These are phyloP conservation scores for Omphalea diandra DNA, from an alignment of 441 rosid genomes.

Conservation along the genomic window DNA sequence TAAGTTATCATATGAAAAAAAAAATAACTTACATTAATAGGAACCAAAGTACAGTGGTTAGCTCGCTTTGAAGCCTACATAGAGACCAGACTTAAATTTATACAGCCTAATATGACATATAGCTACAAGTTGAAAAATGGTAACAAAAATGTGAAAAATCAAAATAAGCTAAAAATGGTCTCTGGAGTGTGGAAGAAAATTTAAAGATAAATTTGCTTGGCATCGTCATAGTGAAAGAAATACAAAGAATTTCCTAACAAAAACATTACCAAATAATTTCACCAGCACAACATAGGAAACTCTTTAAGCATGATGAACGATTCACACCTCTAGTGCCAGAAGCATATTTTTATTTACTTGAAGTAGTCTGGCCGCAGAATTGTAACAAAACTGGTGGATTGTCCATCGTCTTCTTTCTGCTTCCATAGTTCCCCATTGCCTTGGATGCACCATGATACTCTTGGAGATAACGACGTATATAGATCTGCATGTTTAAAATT, in stretches of 20 bases:
- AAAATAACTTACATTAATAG: constrained; percentile 18
- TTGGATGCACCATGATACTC: constrained; percentile 58
- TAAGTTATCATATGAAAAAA: background rate
- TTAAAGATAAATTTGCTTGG: background rate
- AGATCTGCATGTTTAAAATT: constrained; percentile 40
- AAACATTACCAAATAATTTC: background rate
- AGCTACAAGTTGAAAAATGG: constrained; percentile 13
- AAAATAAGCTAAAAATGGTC: background rate
- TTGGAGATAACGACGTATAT: constrained; percentile 57
- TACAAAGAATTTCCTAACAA: constrained; percentile 2
- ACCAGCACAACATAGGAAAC: constrained; percentile 14
- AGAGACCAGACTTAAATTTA: constrained; percentile 5
- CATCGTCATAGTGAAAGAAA: background rate
- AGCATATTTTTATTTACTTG: constrained; percentile 30
- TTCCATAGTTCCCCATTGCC: constrained; percentile 53
- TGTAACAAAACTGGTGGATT: constrained; percentile 35
- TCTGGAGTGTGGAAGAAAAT: background rate
- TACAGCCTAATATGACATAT: constrained; percentile 9
- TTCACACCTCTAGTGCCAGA: constrained; percentile 7
- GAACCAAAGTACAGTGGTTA: constrained; percentile 10
- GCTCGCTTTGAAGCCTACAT: constrained; percentile 20
- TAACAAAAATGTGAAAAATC: background rate
- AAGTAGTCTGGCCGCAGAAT: constrained; percentile 50
- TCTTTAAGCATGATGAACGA: background rate
- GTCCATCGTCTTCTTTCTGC: constrained; percentile 52